These are phyloP conservation scores for Mangifera indica DNA, from an alignment of 345 rosid genomes.

Conservation along the genomic window DNA sequence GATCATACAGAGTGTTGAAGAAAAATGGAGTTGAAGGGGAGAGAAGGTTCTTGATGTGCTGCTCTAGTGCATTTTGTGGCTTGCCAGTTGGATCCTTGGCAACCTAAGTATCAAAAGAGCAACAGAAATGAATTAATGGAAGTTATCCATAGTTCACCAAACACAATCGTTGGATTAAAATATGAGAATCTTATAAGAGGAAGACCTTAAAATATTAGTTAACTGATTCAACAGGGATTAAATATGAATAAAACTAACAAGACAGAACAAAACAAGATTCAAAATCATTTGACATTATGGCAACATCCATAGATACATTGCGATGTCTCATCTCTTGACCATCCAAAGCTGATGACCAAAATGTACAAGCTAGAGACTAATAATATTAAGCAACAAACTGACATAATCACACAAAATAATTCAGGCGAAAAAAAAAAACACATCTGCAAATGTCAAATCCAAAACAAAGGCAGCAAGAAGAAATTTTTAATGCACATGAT, in stretches of 20 bases:
- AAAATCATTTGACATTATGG: no score
- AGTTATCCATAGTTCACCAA: not conserved
- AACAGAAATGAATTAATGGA: not conserved
- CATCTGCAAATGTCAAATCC: not conserved
- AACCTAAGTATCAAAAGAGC: conserved; percentile 47
- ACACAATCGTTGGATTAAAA: no score
- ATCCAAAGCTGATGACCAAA: no score
- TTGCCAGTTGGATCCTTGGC: conserved; percentile 86
- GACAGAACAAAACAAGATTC: no score
- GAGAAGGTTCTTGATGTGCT: conserved; percentile 89
- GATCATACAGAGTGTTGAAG: conserved; percentile 96
- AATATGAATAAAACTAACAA: no score
- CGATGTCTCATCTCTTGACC: no score
- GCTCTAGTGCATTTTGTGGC: conserved; percentile 83
- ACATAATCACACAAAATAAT: not conserved
- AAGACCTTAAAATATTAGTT: no score
- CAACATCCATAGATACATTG: no score
- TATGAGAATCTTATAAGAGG: no score
- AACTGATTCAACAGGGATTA: no score
- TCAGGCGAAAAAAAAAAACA: not conserved
- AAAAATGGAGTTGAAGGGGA: conserved; percentile 86
- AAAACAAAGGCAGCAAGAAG: not conserved
- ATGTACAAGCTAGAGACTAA: no score
- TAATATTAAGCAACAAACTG: no score
- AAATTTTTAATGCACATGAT: not conserved